These are phyloP conservation scores for Cunninghamia lanceolata DNA, from an alignment of 75 land plant genomes.

Conservation along the genomic window DNA sequence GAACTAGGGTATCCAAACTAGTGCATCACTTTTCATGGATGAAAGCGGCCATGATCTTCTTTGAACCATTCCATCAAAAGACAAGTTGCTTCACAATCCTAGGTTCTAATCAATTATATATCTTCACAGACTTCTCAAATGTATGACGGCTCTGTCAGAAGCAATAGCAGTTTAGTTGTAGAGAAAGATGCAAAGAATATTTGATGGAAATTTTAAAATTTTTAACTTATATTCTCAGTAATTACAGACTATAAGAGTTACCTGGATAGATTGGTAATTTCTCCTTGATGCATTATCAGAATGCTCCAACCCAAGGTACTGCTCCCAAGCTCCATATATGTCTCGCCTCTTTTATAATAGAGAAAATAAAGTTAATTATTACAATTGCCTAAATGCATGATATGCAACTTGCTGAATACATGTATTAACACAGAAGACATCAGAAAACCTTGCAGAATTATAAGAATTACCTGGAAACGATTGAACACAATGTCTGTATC, in stretches of 20 bases:
- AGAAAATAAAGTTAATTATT: neutral
- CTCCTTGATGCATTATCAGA: conserved; percentile 65
- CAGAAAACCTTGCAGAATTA: neutral
- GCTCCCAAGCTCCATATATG: conserved; percentile 83
- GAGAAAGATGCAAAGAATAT: neutral
- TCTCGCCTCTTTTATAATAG: conserved; percentile 45
- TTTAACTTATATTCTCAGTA: neutral
- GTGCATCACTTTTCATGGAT: neutral
- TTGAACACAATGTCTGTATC: conserved; percentile 61
- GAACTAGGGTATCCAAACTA: neutral
- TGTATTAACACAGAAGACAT: neutral
- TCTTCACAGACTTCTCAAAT: conserved; percentile 92
- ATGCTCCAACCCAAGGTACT: conserved; percentile 83
- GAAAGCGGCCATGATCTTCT: neutral
- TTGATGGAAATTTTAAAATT: neutral
- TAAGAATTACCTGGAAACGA: conserved; percentile 58
- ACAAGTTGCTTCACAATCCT: neutral
- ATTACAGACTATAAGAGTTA: neutral
- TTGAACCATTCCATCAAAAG: neutral
- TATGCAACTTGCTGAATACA: neutral
- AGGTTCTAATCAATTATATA: conserved; percentile 55
- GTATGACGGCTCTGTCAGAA: conserved; percentile 71
- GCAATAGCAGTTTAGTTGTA: neutral
- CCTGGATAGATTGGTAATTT: conserved; percentile 59
- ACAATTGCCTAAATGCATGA: neutral